Base-by-base conservation (phyloP, 1,284 basidiomycete species). In the Pseudozyma tsukubaensis region DNA sequence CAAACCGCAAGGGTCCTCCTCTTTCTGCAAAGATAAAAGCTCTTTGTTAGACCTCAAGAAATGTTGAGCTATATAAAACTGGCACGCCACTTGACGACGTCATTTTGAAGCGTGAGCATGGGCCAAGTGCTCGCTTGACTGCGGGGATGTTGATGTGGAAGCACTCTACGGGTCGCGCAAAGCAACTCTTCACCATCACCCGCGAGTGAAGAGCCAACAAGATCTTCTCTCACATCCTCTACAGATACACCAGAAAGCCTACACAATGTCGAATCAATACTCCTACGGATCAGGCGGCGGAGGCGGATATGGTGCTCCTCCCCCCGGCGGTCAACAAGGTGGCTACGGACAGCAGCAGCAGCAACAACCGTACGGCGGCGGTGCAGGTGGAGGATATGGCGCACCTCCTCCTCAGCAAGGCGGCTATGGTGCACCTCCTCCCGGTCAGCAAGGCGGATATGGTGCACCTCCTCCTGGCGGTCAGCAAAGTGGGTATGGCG, bases 261-360 rank as follows among this genome's bases (percentile, higher is more conserved):
- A 16, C 14, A 9, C 40, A 7, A 77, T 77, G 76, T 76, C 72
- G 18, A 58, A 71, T 21, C 76, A 77, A 50, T 77, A 77, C 52
- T 77, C 76, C 13, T 77, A 77, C 55, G 65, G 57, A 29, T 56
- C 49, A 18, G 61, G 57, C 1, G 59, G 67, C 6, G 71, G 63
- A 39, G 72, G 71, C 37, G 66, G 75, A 18, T 61, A 63, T 14
- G 62, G 67, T 14, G 77, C 76, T 6, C 68, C 72, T 12, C 71
- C 71, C 35, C 66, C 60, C n/a, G n/a, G n/a, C n/a, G n/a, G n/a
- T n/a, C 65, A 67, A 43, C 65, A 68, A 19, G 60, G 67, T 3
- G 67, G 51, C 16, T 69, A 69, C 32, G 67, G 67, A 4, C 59
- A 68, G 39, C 60, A 69, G 44, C 65, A 68, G 56, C 51, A 59